Percentiles rank a stretch among this genome's conserved stretches.
Conservation (phyloP, 352 stramenopile genomes). For the Phytophthora macrochlamydospora region DNA sequence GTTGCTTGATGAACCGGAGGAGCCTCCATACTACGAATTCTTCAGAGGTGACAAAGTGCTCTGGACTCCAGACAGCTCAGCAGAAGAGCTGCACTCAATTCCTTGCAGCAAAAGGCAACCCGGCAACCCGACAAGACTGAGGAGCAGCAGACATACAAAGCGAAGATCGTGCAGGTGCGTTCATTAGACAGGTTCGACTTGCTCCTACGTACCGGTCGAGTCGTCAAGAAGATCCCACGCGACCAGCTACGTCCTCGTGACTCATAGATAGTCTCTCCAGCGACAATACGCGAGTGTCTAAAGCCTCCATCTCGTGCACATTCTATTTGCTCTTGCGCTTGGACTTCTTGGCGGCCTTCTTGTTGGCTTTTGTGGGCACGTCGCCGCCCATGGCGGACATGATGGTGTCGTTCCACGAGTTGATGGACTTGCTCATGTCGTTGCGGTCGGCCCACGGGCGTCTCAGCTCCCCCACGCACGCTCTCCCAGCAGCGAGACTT, state of each 20-base stretch:
- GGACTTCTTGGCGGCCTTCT: conserved; percentile 77
- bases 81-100: conserved; percentile 1
- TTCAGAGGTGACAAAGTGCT: conserved; percentile 42
- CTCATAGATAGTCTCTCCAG: no score
- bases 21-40: conserved; percentile 30
- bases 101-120: background rate
- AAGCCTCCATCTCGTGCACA: background rate
- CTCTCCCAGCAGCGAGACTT: conserved; percentile 65
- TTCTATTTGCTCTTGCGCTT: conserved; percentile 78
- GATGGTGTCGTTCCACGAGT: conserved; percentile 84
- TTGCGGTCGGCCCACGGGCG: conserved; percentile 74
- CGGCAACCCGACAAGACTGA: conserved; percentile 13
- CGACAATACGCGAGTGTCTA: no score
- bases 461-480: conserved; percentile 76
- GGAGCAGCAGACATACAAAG: conserved; percentile 48
- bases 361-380: conserved; percentile 47
- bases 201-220: conserved; percentile 48
- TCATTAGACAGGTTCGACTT: conserved; percentile 54
- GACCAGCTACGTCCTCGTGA: conserved; percentile 42
- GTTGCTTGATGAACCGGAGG: conserved; percentile 26
- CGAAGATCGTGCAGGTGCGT: conserved; percentile 41
- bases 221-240: conserved; percentile 47
- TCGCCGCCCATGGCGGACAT: conserved; percentile 68
- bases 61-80: conserved; percentile 31
- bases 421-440: conserved; percentile 69